Evolutionary conservation across 306 rosid genomes (phyloP).

Genomic region (Datisca glomerata): DNA sequence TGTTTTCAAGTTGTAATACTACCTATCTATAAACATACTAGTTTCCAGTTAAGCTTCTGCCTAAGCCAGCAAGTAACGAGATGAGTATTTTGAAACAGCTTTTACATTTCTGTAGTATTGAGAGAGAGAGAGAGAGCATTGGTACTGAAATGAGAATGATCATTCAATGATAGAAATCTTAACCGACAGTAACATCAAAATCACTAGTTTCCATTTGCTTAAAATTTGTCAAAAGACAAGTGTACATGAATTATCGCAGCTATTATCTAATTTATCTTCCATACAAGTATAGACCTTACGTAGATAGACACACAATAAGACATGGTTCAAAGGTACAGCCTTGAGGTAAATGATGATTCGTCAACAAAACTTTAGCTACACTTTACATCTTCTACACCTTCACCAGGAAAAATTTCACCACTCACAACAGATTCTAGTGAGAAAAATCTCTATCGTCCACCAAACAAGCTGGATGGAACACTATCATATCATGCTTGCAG

Average conservation of each 20-base stretch:
- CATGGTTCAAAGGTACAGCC: conserved; percentile 20
- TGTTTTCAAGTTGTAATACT: no score
- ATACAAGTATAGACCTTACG: conserved; percentile 25
- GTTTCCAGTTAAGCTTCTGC: no score
- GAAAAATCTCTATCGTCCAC: conserved; percentile 16
- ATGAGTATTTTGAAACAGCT: no score
- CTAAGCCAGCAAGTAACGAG: no score
- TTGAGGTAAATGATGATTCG: conserved; percentile 3
- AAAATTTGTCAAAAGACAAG: conserved; percentile 7
- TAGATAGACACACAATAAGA: conserved; percentile 26
- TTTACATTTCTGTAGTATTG: no score
- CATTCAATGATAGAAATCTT: no score
- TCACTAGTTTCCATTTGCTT: not conserved
- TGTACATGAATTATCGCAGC: conserved; percentile 23
- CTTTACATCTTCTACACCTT: conserved; percentile 16
- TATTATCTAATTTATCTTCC: conserved; percentile 29
- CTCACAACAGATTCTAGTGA: conserved; percentile 8
- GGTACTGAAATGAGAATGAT: no score
- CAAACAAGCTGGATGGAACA: conserved; percentile 13
- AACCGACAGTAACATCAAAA: no score
- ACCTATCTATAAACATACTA: no score
- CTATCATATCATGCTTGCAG: conserved; percentile 7
- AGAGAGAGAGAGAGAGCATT: no score
- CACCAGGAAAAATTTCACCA: conserved; percentile 12
- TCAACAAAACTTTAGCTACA: conserved; percentile 15